phyloP scores from a whole-genome alignment of 306 rosid genomes.

The Quercus aquifolioides region DNA sequence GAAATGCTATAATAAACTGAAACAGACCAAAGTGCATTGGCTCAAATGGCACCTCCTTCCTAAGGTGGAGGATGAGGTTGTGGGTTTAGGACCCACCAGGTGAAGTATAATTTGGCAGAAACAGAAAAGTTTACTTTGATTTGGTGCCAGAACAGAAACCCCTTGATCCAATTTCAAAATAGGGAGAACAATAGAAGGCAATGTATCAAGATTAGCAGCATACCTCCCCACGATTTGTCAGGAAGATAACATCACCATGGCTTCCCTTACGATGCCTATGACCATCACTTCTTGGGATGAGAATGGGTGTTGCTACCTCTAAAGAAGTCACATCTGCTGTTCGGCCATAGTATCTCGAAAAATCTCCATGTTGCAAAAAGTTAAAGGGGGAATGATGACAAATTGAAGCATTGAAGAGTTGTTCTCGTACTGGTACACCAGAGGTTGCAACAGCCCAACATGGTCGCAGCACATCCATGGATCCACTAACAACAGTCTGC shows the following conservation, averaged over 20 bases:
- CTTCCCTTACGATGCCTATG: slow-evolving; percentile 95
- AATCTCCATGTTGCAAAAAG: slow-evolving; percentile 90
- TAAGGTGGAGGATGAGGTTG: not conserved
- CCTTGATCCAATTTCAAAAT: not conserved
- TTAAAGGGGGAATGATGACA: slow-evolving; percentile 82
- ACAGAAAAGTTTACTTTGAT: slow-evolving; percentile 7
- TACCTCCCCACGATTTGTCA: slow-evolving; percentile 99
- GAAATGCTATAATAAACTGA: not conserved
- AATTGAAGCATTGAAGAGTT: slow-evolving; percentile 92
- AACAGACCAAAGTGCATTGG: not conserved
- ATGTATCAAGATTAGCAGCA: slow-evolving; percentile 9
- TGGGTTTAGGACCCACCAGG: not conserved
- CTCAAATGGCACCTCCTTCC: no score
- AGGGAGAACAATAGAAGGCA: slow-evolving; percentile 5
- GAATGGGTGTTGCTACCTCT: slow-evolving; percentile 95
- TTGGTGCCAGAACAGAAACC: not conserved
- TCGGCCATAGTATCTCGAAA: slow-evolving; percentile 60
- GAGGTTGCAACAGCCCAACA: slow-evolving; percentile 99
- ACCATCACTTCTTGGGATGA: slow-evolving; percentile 84
- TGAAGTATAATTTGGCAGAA: not conserved
- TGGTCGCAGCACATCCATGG: slow-evolving; percentile 95
- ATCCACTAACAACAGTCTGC: slow-evolving; percentile 92
- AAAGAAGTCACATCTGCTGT: slow-evolving; percentile 63
- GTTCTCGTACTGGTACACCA: slow-evolving; percentile 92
- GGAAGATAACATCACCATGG: slow-evolving; percentile 92